A percentile compares a stretch with the other conserved stretches of the same genome.
phyloP scores from a whole-genome alignment of 257 asterid genomes.

The Cruciata laevipes region DNA sequence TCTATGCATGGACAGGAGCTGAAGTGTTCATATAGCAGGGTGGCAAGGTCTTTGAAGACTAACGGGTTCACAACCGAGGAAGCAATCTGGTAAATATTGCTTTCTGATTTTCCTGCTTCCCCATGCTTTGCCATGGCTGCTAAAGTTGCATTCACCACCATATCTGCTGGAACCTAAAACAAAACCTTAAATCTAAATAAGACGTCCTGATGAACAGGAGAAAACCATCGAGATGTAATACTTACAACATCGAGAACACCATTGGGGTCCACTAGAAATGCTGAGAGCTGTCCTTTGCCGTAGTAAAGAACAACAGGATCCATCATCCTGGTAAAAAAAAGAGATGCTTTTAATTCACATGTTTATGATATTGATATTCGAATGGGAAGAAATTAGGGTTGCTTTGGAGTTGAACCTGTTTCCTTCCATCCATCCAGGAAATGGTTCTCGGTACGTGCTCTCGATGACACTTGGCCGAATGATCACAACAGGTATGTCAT shows the following conservation, averaged over 20 bases:
- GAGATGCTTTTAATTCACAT: constrained; percentile 2
- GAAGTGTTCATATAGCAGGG: constrained; percentile 65
- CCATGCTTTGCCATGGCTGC: constrained; percentile 99
- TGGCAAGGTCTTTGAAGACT: constrained; percentile 59
- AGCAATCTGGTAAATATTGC: constrained; percentile 57
- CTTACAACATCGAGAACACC: constrained; percentile 97
- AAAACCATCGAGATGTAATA: constrained; percentile 14
- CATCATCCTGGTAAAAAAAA: constrained; percentile 66
- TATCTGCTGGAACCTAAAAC: constrained; percentile 85
- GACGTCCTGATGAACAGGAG: background rate
- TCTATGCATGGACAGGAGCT: constrained; percentile 56
- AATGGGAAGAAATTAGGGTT: background rate
- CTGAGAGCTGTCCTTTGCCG: constrained; percentile 90
- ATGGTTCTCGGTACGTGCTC: constrained; percentile 93
- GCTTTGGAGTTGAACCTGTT: constrained; percentile 45
- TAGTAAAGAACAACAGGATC: constrained; percentile 85
- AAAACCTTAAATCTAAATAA: constrained; percentile 5
- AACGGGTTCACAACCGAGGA: constrained; percentile 87
- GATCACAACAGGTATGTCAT: constrained; percentile 74
- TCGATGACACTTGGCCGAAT: constrained; percentile 93
- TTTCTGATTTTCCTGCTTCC: constrained; percentile 41
- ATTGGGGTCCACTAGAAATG: constrained; percentile 80
- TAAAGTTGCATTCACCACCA: constrained; percentile 90
- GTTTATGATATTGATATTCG: background rate
- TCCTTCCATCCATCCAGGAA: constrained; percentile 99